Evolutionary conservation across 768 basidiomycete species (phyloP).

Genomic region (Zangia roseola): DNA sequence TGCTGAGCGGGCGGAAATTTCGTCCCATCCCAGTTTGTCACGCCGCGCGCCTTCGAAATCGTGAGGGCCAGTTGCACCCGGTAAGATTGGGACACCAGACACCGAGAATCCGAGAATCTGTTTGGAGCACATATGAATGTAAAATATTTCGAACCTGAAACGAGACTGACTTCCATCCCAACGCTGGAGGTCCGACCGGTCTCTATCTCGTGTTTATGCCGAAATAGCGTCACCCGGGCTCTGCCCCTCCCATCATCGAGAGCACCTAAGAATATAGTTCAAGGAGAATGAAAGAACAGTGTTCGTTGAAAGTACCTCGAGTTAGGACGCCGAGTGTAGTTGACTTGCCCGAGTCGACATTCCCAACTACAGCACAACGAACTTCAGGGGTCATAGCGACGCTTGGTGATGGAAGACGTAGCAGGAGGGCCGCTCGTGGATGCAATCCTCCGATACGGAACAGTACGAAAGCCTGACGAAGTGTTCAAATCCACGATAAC

Average conservation of each 20-base stretch:
- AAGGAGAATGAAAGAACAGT: conserved; percentile 16
- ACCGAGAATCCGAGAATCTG: conserved; percentile 89
- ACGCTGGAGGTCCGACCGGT: conserved; percentile 93
- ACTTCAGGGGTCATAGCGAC: conserved; percentile 87
- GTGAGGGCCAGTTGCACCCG: conserved; percentile 51
- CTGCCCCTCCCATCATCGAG: conserved; percentile 81
- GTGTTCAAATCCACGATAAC: neutral
- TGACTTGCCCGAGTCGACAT: conserved; percentile 92
- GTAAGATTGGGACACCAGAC: conserved; percentile 76
- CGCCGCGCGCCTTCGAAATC: conserved; percentile 67
- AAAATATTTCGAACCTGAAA: neutral
- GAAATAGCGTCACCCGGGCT: conserved; percentile 85
- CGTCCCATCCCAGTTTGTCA: conserved; percentile 94
- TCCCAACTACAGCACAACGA: conserved; percentile 93
- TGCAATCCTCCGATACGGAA: conserved; percentile 46
- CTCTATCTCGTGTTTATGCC: conserved; percentile 98
- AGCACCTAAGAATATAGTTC: conserved; percentile 44
- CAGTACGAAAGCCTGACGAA: conserved; percentile 52
- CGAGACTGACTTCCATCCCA: conserved; percentile 84
- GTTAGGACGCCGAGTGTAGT: conserved; percentile 94
- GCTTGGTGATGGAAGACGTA: conserved; percentile 74
- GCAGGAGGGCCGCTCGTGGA: conserved; percentile 57
- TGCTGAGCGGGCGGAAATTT: conserved; percentile 82
- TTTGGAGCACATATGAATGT: neutral
- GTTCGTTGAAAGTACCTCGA: conserved; percentile 53